A percentile compares a stretch with the other conserved stretches of the same genome.
Conservation (phyloP, 1,284 basidiomycete genomes). For the Cutaneotrichosporon arboriforme region DNA sequence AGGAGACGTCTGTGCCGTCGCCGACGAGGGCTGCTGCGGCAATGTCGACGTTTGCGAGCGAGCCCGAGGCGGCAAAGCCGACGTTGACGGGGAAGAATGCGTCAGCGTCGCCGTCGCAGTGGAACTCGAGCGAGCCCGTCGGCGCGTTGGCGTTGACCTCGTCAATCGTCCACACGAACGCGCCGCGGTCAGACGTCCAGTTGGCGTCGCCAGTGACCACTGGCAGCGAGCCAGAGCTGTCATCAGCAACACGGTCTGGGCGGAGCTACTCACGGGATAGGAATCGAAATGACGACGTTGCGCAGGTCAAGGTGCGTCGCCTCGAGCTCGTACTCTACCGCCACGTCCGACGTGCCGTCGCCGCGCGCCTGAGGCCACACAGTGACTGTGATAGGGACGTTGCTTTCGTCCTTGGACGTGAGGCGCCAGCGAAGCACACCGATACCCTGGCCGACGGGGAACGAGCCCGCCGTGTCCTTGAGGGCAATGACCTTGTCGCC, state of each 20-base stretch:
- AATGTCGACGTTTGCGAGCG: constrained; percentile 63
- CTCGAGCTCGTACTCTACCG: constrained; percentile 95
- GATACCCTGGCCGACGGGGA: constrained; percentile 80
- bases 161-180: constrained; percentile 75
- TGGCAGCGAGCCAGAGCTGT: constrained; percentile 73
- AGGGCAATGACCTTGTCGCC: constrained; percentile 65
- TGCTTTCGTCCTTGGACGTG: constrained; percentile 81
- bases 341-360: constrained; percentile 84
- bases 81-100: constrained; percentile 91
- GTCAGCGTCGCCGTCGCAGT: constrained; percentile 72
- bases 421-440: constrained; percentile 92
- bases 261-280: constrained; percentile 65
- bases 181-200: constrained; percentile 76
- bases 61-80: constrained; percentile 71
- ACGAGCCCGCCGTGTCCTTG: constrained; percentile 73
- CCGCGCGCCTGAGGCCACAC: constrained; percentile 93
- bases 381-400: constrained; percentile 90
- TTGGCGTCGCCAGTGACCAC: constrained; percentile 68
- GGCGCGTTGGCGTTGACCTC: constrained; percentile 52
- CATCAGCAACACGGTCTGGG: neutral
- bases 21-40: constrained; percentile 57
- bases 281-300: constrained; percentile 84
- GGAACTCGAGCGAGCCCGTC: constrained; percentile 81
- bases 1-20: constrained; percentile 59
- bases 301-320: constrained; percentile 71